Evolutionary conservation across 306 rosid species (phyloP).

Genomic region (Mimosa pudica): DNA sequence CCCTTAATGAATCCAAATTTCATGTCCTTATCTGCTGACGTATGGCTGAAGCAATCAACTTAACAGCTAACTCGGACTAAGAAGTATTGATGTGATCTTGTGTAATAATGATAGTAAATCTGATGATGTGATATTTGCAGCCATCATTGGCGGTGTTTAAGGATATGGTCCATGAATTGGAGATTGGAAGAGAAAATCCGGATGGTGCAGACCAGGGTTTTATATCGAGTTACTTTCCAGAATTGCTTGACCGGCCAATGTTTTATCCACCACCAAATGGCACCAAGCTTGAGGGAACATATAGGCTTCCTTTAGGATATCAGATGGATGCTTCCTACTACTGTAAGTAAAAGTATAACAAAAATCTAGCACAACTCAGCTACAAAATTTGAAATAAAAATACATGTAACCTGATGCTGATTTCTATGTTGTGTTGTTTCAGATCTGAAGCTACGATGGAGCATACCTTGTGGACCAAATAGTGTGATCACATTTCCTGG

Average conservation of each 20-base stretch:
- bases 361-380: background rate
- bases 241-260: conserved; percentile 82
- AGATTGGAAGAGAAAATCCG: conserved; percentile 72
- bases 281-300: conserved; percentile 77
- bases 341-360: conserved; percentile 52
- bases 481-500: conserved; percentile 94
- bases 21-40: background rate
- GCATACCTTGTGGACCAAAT: conserved; percentile 95
- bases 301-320: conserved; percentile 91
- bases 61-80: background rate
- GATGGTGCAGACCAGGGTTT: conserved; percentile 99
- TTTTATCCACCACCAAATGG: conserved; percentile 72
- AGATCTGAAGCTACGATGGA: conserved; percentile 90
- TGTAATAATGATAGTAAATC: background rate
- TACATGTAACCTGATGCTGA: too few species aligned
- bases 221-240: conserved; percentile 82
- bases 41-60: background rate
- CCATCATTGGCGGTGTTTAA: conserved; percentile 80
- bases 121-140: conserved; percentile 48
- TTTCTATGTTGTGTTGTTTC: conserved; percentile 9
- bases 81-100: background rate
- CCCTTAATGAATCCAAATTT: background rate
- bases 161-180: conserved; percentile 73
- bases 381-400: background rate
- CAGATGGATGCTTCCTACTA: conserved; percentile 99